A percentile compares a stretch with the other conserved stretches of the same genome.
phyloP scores from a whole-genome alignment of 192 early-diverging fungal species.

The Podila epicladia region DNA sequence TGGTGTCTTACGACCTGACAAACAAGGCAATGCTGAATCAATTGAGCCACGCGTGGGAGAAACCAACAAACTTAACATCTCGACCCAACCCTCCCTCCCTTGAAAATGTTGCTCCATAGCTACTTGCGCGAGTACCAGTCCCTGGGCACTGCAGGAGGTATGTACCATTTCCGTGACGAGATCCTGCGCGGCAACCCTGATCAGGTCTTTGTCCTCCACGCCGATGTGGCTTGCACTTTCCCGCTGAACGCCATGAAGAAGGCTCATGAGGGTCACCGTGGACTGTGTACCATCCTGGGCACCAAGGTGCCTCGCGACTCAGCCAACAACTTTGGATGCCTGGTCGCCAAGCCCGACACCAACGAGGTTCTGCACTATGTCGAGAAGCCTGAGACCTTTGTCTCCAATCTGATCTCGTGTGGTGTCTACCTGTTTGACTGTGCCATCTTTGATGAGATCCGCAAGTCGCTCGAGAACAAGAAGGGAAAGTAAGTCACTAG shows the following conservation, averaged over 20 bases:
- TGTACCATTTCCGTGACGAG: constrained; percentile 99
- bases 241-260: constrained; percentile 88
- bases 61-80: neutral
- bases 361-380: constrained; percentile 96
- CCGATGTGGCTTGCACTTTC: constrained; percentile 96
- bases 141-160: constrained; percentile 95
- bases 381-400: constrained; percentile 96
- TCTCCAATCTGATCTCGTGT: constrained; percentile 94
- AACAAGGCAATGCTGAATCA: too few species aligned
- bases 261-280: constrained; percentile 85
- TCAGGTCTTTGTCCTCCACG: constrained; percentile 96
- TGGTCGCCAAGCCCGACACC: constrained; percentile 90
- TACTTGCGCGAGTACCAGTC: constrained; percentile 98
- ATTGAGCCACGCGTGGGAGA: neutral
- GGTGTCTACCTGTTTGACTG: constrained; percentile 95
- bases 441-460: constrained; percentile 89
- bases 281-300: constrained; percentile 89
- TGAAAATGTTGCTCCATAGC: constrained; percentile 51
- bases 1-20: neutral
- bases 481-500: constrained; percentile 54
- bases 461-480: constrained; percentile 77
- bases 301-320: constrained; percentile 83
- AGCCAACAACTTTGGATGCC: constrained; percentile 90
- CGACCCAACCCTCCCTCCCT: neutral
- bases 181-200: constrained; percentile 91